Conservation (phyloP, 768 basidiomycete species). For the Hirschioporus abietinus region DNA sequence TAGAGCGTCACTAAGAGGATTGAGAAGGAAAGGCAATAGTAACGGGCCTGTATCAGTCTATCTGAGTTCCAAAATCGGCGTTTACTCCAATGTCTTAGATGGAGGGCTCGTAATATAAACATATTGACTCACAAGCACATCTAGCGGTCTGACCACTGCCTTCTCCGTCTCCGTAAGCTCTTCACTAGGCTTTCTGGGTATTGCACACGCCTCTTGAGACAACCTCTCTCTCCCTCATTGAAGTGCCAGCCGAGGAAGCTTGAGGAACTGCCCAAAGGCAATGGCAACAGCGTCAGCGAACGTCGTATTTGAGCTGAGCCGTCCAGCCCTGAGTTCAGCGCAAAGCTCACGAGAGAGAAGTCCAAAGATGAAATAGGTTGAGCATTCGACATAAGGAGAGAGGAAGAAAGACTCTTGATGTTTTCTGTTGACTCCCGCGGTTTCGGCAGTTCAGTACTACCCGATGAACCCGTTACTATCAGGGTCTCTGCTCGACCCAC, state of each 20-base stretch:
- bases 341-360: background rate
- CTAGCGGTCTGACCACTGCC: background rate
- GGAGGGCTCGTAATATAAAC: background rate
- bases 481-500: too few species aligned
- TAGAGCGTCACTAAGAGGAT: conserved; percentile 16
- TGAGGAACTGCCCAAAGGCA: background rate
- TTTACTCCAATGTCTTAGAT: background rate
- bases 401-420: background rate
- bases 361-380: background rate
- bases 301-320: background rate
- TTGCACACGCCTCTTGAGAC: background rate
- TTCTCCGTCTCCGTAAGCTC: background rate
- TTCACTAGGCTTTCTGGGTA: background rate
- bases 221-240: background rate
- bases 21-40: conserved; percentile 20
- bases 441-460: too few species aligned
- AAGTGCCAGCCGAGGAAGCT: background rate
- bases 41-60: conserved; percentile 9
- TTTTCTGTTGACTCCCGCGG: too few species aligned
- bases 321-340: background rate
- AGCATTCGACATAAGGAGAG: background rate
- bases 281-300: background rate
- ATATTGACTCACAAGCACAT: background rate
- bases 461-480: too few species aligned
- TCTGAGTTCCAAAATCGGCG: background rate